These are phyloP conservation scores for Fraxinus xanthoxyloides DNA, from an alignment of 305 asterid genomes.

Conservation along the genomic window DNA sequence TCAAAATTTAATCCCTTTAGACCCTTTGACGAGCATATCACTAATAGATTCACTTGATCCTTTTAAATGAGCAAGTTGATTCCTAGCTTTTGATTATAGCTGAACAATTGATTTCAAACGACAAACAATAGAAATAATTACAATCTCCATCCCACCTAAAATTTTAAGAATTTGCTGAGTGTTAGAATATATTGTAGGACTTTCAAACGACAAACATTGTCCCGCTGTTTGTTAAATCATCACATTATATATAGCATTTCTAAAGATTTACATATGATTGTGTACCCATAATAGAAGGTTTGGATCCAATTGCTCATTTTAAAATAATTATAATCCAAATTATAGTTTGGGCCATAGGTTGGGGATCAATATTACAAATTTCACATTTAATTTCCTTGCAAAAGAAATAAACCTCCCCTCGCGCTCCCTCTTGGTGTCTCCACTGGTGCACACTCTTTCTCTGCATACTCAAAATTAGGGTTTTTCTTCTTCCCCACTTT, in stretches of 20 bases:
- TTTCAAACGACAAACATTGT: neutral
- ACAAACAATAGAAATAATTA: neutral
- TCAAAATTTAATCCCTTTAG: no score
- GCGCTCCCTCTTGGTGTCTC: neutral
- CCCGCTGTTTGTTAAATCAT: neutral
- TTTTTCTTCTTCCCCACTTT: conserved; percentile 31
- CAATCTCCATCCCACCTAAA: no score
- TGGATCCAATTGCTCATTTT: neutral
- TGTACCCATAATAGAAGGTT: neutral
- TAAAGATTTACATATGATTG: neutral
- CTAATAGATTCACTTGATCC: neutral
- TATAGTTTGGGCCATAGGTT: neutral
- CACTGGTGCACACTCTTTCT: neutral
- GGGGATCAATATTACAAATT: neutral
- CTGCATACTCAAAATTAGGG: conserved; percentile 31
- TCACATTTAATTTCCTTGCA: neutral
- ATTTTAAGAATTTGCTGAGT: no score
- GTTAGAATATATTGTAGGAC: no score
- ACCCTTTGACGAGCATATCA: no score
- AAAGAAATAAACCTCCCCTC: neutral
- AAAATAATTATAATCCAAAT: neutral
- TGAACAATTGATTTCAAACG: neutral
- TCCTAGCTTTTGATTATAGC: neutral
- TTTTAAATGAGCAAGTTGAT: neutral
- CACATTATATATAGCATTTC: neutral